Evolutionary conservation across 306 rosid genomes (phyloP).

Genomic region (Sesbania bispinosa): DNA sequence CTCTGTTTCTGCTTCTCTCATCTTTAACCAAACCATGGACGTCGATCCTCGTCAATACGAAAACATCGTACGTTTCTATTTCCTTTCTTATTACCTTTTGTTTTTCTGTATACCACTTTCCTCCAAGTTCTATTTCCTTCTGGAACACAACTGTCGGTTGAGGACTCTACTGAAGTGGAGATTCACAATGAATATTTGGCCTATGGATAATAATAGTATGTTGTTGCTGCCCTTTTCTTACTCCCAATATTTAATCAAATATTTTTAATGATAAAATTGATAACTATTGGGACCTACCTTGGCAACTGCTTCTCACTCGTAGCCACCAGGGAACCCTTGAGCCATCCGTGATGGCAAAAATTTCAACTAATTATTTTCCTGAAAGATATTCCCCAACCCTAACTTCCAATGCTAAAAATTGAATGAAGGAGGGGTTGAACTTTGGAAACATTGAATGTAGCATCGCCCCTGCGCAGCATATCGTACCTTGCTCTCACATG

Average conservation of each 20-base stretch:
- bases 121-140: neutral
- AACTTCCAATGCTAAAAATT: neutral
- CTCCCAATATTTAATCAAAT: too few species aligned
- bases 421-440: neutral
- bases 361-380: neutral
- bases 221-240: neutral
- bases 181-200: neutral
- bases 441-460: too few species aligned
- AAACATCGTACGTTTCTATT: conserved; percentile 46
- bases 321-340: neutral
- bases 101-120: neutral
- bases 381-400: neutral
- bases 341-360: neutral
- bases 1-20: neutral
- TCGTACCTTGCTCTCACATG: neutral
- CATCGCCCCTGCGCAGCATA: too few species aligned
- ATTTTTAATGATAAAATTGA: too few species aligned
- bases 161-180: neutral
- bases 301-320: too few species aligned
- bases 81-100: neutral
- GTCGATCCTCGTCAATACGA: conserved; percentile 80
- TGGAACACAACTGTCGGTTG: neutral
- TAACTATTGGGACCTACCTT: too few species aligned
- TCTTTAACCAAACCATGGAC: conserved; percentile 55
- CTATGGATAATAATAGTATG: neutral